Evolutionary conservation across 352 stramenopile genomes (phyloP).

Genomic region (Phytophthora tentaculata): DNA sequence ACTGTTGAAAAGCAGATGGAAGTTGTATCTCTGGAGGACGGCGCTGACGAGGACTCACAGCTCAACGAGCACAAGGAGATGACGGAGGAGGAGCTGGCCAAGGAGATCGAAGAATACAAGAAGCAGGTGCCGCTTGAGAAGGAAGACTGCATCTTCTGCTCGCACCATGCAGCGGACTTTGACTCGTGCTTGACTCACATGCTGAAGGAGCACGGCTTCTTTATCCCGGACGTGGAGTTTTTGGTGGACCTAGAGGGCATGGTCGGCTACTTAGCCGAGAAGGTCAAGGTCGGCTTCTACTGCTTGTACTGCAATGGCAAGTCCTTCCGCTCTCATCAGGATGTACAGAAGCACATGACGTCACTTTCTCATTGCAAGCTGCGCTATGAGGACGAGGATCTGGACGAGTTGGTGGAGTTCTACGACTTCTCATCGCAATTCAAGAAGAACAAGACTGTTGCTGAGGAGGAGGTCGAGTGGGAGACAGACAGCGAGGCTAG

Average conservation of each 20-base stretch:
- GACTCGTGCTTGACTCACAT: conserved; percentile 90
- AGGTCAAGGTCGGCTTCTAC: conserved; percentile 95
- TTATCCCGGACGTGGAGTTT: conserved; percentile 95
- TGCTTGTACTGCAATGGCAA: conserved; percentile 96
- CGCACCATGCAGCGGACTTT: conserved; percentile 63
- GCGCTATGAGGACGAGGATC: conserved; percentile 90
- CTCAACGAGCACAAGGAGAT: conserved; percentile 38
- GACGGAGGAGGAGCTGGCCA: conserved; percentile 62
- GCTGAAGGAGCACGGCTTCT: conserved; percentile 95
- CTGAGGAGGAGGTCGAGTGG: conserved; percentile 66
- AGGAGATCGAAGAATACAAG: conserved; percentile 81
- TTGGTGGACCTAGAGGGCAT: conserved; percentile 91
- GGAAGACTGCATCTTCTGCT: conserved; percentile 88
- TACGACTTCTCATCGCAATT: conserved; percentile 93
- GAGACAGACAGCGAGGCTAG: conserved; percentile 85
- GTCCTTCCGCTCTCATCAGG: conserved; percentile 88
- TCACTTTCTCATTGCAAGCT: conserved; percentile 92
- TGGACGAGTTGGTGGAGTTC: conserved; percentile 91
- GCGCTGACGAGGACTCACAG: background rate
- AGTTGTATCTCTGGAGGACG: conserved; percentile 39
- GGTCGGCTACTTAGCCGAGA: conserved; percentile 94
- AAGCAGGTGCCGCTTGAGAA: conserved; percentile 76
- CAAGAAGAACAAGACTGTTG: conserved; percentile 42
- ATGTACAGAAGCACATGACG: conserved; percentile 96
- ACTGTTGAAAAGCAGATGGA: conserved; percentile 79